Base-by-base conservation (phyloP, 257 asterid genomes). In the Solanum dulcamara region DNA sequence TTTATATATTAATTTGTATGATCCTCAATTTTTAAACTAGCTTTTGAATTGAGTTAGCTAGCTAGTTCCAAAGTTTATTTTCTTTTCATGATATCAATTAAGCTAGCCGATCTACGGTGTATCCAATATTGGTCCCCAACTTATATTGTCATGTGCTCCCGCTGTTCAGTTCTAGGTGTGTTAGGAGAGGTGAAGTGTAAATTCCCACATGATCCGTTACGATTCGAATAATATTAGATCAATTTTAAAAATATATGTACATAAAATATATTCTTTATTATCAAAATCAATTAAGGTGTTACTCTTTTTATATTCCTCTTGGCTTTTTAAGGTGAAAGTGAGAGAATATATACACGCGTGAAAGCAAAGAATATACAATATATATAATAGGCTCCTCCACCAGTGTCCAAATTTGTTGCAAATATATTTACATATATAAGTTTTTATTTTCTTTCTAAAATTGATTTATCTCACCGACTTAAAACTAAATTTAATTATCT, bases 21-120 rank as follows among this genome's bases (percentile, higher is more conserved):
- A 30, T 66, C 2, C 3, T 30, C 6, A 32, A 3, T 1, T 7
- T 2, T 30, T 0, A 3, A 26, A 6, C 1, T 32, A 64, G 11
- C 28, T 1, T 1, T 64, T 18, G 0, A 5, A 2, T 53, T 17
- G 24, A 18, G 3, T 18, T 17, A 53, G 4, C 12, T 44, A 12
- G 0, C 8, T 7, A 11, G 35, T 48, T 4, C 20, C 1, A 3
- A 66, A 7, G 2, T 66, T 66, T 0, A 5, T 0, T 66, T 66
- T 66, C 0, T 15, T 30, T 2, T 7, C 1, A 15, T 13, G 24
- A 1, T 14, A 30, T 0, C 6, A 15, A 15, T 10, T 53, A 2
- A 14, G 1, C 1, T 3, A 5, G 1, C 2, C 1, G 0, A 4
- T 5, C 2, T 22, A 8, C 17, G 1, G 0, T 32, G 15, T 15